phyloP scores from a whole-genome alignment of 192 early-diverging fungal genomes.

The Backusella australiensis region DNA sequence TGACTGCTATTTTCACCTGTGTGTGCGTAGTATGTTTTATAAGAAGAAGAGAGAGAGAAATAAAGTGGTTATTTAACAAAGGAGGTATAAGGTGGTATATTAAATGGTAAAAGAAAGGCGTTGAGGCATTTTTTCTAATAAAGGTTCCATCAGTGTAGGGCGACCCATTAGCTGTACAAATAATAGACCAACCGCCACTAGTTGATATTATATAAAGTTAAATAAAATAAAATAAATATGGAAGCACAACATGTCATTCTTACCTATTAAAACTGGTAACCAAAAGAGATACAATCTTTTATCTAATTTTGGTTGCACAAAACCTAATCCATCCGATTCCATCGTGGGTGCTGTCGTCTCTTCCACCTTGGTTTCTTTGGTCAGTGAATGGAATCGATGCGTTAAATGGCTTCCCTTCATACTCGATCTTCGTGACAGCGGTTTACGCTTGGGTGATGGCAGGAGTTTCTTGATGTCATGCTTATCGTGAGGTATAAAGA shows the following conservation, averaged over 20 bases:
- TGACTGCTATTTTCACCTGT: too few species aligned
- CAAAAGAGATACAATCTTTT: slow-evolving; percentile 57
- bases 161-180: not conserved
- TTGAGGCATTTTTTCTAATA: not conserved
- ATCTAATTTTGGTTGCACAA: slow-evolving; percentile 45
- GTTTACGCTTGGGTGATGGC: not conserved
- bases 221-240: not conserved
- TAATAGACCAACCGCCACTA: not conserved
- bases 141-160: not conserved
- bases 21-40: not conserved
- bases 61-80: not conserved
- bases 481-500: not conserved
- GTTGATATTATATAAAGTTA: not conserved
- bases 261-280: slow-evolving; percentile 49
- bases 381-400: slow-evolving; percentile 19
- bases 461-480: not conserved
- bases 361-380: not conserved
- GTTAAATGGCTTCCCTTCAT: slow-evolving; percentile 7
- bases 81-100: not conserved
- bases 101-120: not conserved
- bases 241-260: not conserved
- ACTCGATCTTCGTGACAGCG: slow-evolving; percentile 12
- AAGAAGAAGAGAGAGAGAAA: not conserved
- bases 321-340: slow-evolving; percentile 26
- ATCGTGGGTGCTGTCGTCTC: slow-evolving; percentile 15